Evolutionary conservation across 202 grass and related monocot species (phyloP).

Genomic region (Tripidium arundinaceum): DNA sequence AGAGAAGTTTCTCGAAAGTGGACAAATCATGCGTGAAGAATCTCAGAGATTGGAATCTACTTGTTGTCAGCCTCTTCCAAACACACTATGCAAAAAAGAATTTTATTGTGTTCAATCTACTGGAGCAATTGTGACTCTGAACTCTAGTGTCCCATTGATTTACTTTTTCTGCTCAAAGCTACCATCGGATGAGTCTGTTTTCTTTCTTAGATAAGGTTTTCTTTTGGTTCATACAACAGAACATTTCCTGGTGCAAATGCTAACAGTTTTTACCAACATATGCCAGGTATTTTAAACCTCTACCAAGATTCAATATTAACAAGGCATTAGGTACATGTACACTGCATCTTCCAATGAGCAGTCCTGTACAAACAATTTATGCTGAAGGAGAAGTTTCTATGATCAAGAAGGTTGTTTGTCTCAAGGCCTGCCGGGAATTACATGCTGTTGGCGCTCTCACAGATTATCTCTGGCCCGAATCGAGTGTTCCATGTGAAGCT

Average conservation of each 20-base stretch:
- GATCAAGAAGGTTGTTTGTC: conserved; percentile 61
- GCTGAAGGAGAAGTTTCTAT: conserved; percentile 29
- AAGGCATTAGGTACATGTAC: conserved; percentile 38
- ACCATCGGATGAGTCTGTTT: conserved; percentile 63
- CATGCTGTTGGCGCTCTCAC: conserved; percentile 60
- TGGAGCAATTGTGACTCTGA: conserved; percentile 61
- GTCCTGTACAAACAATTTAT: conserved; percentile 46
- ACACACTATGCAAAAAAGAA: no score
- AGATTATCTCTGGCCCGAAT: conserved; percentile 56
- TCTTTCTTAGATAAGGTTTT: conserved; percentile 16
- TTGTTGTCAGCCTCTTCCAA: no score
- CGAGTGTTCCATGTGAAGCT: conserved; percentile 44
- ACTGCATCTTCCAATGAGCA: conserved; percentile 62
- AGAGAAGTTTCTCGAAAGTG: no score
- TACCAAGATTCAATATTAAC: conserved; percentile 56
- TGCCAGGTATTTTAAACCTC: conserved; percentile 63
- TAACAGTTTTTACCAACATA: not conserved
- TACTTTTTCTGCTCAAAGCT: conserved; percentile 73
- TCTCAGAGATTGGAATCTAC: no score
- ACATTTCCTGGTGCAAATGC: conserved; percentile 13
- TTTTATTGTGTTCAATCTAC: conserved; percentile 59
- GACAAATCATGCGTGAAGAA: no score
- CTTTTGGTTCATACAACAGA: conserved; percentile 9
- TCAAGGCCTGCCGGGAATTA: conserved; percentile 62
- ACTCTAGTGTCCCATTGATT: conserved; percentile 67